These are phyloP conservation scores for Paraconiothyrium sp. DNA, from an alignment of 2,329 filamentous ascomycete species.

Conservation along the genomic window DNA sequence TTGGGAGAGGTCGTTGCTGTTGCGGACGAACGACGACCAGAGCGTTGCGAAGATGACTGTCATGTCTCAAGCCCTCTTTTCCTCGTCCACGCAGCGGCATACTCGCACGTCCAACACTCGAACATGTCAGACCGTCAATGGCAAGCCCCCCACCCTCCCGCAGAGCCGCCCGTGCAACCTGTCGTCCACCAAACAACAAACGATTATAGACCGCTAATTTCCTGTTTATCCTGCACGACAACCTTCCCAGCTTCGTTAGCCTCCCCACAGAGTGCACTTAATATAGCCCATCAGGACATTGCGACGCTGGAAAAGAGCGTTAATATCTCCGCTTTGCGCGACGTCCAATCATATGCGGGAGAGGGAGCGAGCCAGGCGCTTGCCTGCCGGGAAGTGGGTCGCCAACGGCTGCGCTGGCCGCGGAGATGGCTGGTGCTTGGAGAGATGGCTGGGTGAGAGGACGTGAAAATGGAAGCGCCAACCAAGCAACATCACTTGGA, in stretches of 20 bases:
- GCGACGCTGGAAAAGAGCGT: background rate
- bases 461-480: background rate
- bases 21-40: no score
- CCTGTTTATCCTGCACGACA: background rate
- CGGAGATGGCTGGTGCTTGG: background rate
- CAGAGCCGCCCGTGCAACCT: constrained; percentile 13
- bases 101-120: background rate
- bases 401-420: no score
- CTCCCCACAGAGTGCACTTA: background rate
- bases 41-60: no score
- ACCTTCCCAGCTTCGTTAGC: background rate
- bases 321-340: constrained; percentile 1
- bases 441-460: background rate
- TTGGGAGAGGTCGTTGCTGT: background rate
- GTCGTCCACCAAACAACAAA: background rate
- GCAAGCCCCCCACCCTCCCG: constrained; percentile 1
- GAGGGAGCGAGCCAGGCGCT: background rate
- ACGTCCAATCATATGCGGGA: background rate
- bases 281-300: background rate
- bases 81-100: background rate
- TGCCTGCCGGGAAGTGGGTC: background rate
- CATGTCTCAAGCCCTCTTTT: no score
- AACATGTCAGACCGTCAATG: background rate
- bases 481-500: no score
- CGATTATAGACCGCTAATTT: constrained; percentile 4